Conservation (phyloP, 257 asterid genomes). For the Knoxia roxburghii region DNA sequence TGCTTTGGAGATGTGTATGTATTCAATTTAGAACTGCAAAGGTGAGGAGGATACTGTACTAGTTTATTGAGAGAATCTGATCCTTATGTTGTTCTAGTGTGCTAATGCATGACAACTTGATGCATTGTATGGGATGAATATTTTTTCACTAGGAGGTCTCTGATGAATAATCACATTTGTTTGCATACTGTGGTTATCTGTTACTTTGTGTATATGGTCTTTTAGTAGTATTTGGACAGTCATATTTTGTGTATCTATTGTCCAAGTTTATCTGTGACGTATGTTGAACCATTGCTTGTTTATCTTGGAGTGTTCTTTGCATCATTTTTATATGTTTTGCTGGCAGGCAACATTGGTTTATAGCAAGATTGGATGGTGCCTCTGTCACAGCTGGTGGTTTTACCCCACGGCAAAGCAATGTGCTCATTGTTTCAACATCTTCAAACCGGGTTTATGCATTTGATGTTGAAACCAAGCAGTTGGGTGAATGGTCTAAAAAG, state of each 20-base stretch:
- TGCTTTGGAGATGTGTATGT: slow-evolving; percentile 85
- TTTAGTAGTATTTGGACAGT: neutral
- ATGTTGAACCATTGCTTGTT: neutral
- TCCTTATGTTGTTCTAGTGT: neutral
- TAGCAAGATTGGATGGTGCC: slow-evolving; percentile 91
- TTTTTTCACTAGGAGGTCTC: neutral
- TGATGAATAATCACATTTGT: neutral
- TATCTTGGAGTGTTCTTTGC: neutral
- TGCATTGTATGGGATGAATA: neutral
- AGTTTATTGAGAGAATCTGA: neutral
- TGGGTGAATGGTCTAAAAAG: slow-evolving; percentile 88
- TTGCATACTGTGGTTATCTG: neutral
- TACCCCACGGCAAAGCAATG: slow-evolving; percentile 62
- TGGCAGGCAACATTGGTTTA: slow-evolving; percentile 95
- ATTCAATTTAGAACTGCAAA: slow-evolving; percentile 71
- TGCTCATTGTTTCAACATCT: slow-evolving; percentile 76
- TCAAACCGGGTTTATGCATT: slow-evolving; percentile 87
- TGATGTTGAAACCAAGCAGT: slow-evolving; percentile 90
- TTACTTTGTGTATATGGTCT: neutral
- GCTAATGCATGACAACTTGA: neutral
- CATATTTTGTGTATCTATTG: neutral
- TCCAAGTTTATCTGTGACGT: neutral
- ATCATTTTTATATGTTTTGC: slow-evolving; percentile 6
- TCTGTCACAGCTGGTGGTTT: slow-evolving; percentile 94
- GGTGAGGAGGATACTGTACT: slow-evolving; percentile 32